Evolutionary conservation across 805 yeast species (phyloP), one percentile per base, ranked within the genome.

Genomic region (Cyberlindnera meyerae): DNA sequence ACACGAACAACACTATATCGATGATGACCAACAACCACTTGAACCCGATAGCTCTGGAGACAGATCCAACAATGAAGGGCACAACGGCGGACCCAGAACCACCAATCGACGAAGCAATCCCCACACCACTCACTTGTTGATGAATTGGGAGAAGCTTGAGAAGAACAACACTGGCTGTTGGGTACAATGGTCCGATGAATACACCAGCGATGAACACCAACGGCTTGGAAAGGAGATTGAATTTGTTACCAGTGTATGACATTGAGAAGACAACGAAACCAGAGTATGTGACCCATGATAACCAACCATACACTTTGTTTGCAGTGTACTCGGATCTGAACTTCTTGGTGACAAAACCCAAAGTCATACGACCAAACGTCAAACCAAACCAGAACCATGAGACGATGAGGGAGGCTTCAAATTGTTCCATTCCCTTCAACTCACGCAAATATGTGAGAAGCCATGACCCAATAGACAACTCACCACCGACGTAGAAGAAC

Each of bases 381-480:
- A 82, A 55, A 0, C 90, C 90, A 18, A 71, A 69, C 88, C 88
- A 82, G 51, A 71, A 81, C 12, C 84, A 80, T 4, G 86, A 71
- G 0, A 82, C 76, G 11, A 79, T 75, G 49, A 74, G 78, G 7
- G 87, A 81, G 51, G 77, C 72, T 14, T 62, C 53, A 1, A 62
- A 48, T 24, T 62, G 62, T 33, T 64, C 60, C 13, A 77, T 77
- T n/a, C 66, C 58, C 39, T 82, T 70, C 34, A 76, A 70, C 18
- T 68, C 71, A 28, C 77, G 62, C 38, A 82, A 58, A 49, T 71
- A 82, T 3, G 86, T 75, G 31, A 77, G 77, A 14, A 77, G 61
- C 89, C 89, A 82, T 4, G 86, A 80, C 1, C 81, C 87, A 41
- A 81, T 59, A 2, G 81, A 60, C 18, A 81, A 79, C 54, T 82